Evolutionary conservation across 192 early-diverging fungal species (phyloP), one percentile per base, ranked within the genome.

Genomic region (Coemansia umbellata): DNA sequence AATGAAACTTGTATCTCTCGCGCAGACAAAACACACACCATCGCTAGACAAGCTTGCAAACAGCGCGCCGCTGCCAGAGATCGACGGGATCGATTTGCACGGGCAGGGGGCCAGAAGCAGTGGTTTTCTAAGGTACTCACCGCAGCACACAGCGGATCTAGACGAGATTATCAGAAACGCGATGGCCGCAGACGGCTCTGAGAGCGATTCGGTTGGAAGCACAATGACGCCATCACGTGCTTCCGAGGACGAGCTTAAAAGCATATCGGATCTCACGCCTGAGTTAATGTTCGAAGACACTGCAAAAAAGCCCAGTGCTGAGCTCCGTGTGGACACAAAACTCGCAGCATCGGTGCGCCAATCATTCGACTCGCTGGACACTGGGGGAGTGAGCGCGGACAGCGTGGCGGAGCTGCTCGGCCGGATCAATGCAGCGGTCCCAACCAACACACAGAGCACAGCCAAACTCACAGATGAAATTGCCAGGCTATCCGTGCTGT

Each of bases 351-450:
- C 18, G 22, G 36, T 48, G 22, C 53, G 30, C 33, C 23, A 18
- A 6, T 22, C 11, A 4, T 24, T 40, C 4, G 55, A 37, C n/a
- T 27, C 37, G 30, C 31, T n/a, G 28, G 27, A 45, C 54, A 50
- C 49, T 49, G n/a, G n/a, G n/a, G n/a, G n/a, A 15, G 31, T 44
- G 3, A 60, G 61, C 57, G 58, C 61, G 0, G 68, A 70, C 39
- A 63, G 60, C 50, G 50, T 73, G 1, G 58, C 62, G 0, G 69
- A 65, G 37, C 62, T 73, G 30, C 49, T 73, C 5, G 32, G 62
- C 27, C 62, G 54, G 7, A 73, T 73, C 30, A 58, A 73, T 31
- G 27, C 23, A 4, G 52, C 54, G 36, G 54, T 66, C 1, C 37
- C 36, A 5, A 37, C 63, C 14, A 6, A 31, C 69, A 24, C 37